Percentiles rank a stretch among this genome's conserved stretches.
These are phyloP conservation scores for Aspergillus sp. DNA, from an alignment of 2,329 filamentous ascomycete genomes.

Conservation along the genomic window DNA sequence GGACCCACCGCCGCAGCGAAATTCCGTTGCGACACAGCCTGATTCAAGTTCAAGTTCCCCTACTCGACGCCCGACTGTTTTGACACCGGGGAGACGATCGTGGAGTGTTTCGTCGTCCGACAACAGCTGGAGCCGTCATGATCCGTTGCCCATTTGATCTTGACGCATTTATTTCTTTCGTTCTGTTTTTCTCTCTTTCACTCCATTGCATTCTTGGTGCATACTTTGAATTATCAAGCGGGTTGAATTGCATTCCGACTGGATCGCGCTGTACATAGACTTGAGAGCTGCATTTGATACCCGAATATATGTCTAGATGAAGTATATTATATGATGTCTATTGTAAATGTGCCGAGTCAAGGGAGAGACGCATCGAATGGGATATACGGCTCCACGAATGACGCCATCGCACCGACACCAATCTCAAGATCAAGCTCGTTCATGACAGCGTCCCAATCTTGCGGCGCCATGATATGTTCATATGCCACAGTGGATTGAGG, in stretches of 20 bases:
- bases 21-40: neutral
- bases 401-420: neutral
- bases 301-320: neutral
- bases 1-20: neutral
- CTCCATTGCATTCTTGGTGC: neutral
- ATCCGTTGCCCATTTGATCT: neutral
- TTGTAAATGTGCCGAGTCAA: neutral
- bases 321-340: neutral
- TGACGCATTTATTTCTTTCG: too few species aligned
- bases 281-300: neutral
- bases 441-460: neutral
- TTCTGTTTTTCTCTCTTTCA: too few species aligned
- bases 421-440: neutral
- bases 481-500: neutral
- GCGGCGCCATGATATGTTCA: neutral
- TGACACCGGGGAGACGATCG: neutral
- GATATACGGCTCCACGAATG: neutral
- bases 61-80: neutral
- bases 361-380: neutral
- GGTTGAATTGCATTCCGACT: neutral
- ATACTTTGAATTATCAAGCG: neutral
- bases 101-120: neutral
- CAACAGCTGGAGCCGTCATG: constrained; percentile 2
- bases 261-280: neutral
- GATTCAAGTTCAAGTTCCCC: neutral